Evolutionary conservation across 1,139 yeast genomes (phyloP).

Genomic region (Yamadazyma spencermartinsiae): DNA sequence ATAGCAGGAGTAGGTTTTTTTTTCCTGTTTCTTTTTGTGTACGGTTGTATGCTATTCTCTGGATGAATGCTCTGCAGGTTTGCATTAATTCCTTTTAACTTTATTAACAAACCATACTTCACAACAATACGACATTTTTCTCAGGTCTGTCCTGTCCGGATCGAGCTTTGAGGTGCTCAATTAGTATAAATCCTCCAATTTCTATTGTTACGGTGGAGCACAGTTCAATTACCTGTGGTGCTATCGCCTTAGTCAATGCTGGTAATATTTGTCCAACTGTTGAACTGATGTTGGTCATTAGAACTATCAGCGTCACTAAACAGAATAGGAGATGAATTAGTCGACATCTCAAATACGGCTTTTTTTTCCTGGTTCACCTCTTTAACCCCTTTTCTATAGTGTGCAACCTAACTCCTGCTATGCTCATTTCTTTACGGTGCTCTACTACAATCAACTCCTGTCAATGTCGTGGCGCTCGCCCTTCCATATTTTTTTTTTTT

Average conservation of each 20-base stretch:
- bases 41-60: constrained; percentile 1
- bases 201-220: too few species aligned
- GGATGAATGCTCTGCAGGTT: neutral
- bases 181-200: constrained; percentile 3
- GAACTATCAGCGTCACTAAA: too few species aligned
- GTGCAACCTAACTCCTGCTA: neutral
- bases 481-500: constrained; percentile 1
- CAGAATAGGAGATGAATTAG: too few species aligned
- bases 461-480: constrained; percentile 3
- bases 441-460: constrained; percentile 1
- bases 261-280: too few species aligned
- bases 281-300: too few species aligned
- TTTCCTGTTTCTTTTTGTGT: neutral
- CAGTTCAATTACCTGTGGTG: too few species aligned
- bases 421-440: neutral
- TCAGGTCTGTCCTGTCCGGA: neutral
- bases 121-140: constrained; percentile 3
- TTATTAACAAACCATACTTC: constrained; percentile 1
- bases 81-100: neutral
- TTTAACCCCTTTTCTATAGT: neutral
- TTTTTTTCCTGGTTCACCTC: neutral
- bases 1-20: neutral
- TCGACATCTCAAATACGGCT: too few species aligned
- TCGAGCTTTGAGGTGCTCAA: neutral
- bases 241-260: too few species aligned